Conservation (phyloP, 2,329 filamentous ascomycete species). For the Pseudogymnoascus pannorum region DNA sequence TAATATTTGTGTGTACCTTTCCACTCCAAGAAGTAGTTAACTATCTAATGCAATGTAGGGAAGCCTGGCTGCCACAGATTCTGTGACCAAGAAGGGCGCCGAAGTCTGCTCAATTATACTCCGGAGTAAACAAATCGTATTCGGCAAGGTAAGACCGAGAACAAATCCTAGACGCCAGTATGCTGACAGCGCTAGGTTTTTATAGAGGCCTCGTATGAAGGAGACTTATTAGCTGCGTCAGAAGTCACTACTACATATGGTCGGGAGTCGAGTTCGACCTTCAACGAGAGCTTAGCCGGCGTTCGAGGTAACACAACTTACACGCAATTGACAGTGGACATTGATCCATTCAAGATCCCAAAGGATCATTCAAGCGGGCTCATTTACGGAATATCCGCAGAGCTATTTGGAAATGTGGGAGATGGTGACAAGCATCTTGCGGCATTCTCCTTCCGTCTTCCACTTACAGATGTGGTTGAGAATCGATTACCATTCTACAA, state of each 20-base stretch:
- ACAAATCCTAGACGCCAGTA: background rate
- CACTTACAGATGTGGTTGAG: constrained; percentile 16
- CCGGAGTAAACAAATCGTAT: background rate
- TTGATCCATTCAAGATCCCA: background rate
- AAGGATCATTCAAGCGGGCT: background rate
- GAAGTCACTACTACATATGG: constrained; percentile 17
- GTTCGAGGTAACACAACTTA: constrained; percentile 17
- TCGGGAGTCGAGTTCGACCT: constrained; percentile 16
- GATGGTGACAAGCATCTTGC: constrained; percentile 19
- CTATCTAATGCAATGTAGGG: background rate
- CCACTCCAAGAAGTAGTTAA: background rate
- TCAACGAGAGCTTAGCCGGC: constrained; percentile 17
- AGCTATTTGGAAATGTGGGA: background rate
- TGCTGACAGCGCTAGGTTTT: background rate
- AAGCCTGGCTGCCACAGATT: background rate
- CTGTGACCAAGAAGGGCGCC: background rate
- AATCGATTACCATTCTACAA: constrained; percentile 16
- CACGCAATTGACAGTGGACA: background rate
- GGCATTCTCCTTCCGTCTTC: constrained; percentile 21
- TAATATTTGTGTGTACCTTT: background rate
- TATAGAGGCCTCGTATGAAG: background rate
- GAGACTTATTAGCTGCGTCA: background rate
- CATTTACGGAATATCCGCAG: background rate
- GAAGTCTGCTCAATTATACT: background rate
- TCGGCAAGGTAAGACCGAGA: background rate